Base-by-base conservation (phyloP, 139 green algal genomes). In the Chlorella sorokiniana region DNA sequence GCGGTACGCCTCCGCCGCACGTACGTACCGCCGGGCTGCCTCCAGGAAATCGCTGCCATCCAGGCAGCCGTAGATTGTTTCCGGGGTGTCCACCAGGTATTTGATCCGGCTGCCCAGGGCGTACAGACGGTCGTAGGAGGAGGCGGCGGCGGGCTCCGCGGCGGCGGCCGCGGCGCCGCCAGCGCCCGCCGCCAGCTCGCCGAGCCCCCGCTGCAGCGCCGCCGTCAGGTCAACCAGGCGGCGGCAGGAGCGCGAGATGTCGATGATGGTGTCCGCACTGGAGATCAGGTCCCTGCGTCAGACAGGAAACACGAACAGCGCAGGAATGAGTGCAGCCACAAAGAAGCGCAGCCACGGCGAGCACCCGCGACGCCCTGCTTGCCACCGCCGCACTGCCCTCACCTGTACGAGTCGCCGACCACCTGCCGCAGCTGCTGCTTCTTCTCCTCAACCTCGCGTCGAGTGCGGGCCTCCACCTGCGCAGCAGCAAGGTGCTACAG, bases 31-130 rank as follows among this genome's bases (percentile, higher is more conserved):
- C n/a, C 89, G 72, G 1, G 95, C 89, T 23, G 92, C 96, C 4
- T 93, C 92, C 84, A 98, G 78, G 85, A 91, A 93, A 45, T 95
- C 89, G 16, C 81, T 11, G 1, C 86, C 76, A 61, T 99, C 96
- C 81, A 99, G 85, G 86, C 83, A 95, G 33, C 95, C 95, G 92
- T 95, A 99, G n/a, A 99, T 95, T 37, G 95, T 88, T 89, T 99
- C 96, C 1, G 96, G 95, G 0, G 96, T 98, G 86, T 99, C 96
- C 61, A 99, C 83, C 22, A 99, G 78, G 87, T 96, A 99, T 76
- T 98, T 98, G 37, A 99, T 87, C 22, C 96, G 90, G 70, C 87
- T 91, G 48, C 95, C 94, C 61, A 98, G 63, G 29, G 88, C 91
- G 76, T 92, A 91, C 7, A 96, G 87, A 29, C 59, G 76, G 62